Base-by-base conservation (phyloP, 768 basidiomycete species). In the Trametes villosa region DNA sequence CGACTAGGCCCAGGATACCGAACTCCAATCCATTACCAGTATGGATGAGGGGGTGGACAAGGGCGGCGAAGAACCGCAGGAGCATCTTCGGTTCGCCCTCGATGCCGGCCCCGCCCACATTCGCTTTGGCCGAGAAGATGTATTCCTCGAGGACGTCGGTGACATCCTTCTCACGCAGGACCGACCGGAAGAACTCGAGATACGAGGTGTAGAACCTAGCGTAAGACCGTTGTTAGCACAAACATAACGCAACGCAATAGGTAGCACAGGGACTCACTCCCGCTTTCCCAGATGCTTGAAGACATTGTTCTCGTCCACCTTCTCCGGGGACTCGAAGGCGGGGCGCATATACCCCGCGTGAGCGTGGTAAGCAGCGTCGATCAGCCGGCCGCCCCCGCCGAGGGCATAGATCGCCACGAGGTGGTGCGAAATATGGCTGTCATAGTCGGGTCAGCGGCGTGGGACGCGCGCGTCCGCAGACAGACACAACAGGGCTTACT, bases 1-100 rank as follows among this genome's bases (percentile, higher is more conserved):
- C 83, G 2, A 83, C 71, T 47, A 88, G 70, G 0, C 87, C 88
- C 8, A 82, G 79, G 22, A 86, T 57, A 15, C 78, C 76, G 60
- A 89, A 89, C 68, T 90, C 89, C 3, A 80, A 70, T 3, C 87
- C 88, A 70, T 83, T 83, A 15, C 86, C 88, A 3, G 74, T 64
- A 64, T 89, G 86, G 45, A 91, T 89, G 40, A 89, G 56, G 0
- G 88, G 84, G 65, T 91, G 89, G 5, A 90, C 27, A 9, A 87
- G 67, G 2, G 85, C 86, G 1, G 77, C 77, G 17, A 86, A 36
- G 62, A 86, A 79, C 12, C 87, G 80, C 44, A 76, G 78, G 15
- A 89, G 66, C 85, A 90, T 86, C 60, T 78, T 72, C 0, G 84
- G 84, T 27, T 82, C 78, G 45, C 59, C 61, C 27, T 68, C 63